phyloP scores from a whole-genome alignment of 2,329 filamentous ascomycete genomes.

The Fusarium sp. region DNA sequence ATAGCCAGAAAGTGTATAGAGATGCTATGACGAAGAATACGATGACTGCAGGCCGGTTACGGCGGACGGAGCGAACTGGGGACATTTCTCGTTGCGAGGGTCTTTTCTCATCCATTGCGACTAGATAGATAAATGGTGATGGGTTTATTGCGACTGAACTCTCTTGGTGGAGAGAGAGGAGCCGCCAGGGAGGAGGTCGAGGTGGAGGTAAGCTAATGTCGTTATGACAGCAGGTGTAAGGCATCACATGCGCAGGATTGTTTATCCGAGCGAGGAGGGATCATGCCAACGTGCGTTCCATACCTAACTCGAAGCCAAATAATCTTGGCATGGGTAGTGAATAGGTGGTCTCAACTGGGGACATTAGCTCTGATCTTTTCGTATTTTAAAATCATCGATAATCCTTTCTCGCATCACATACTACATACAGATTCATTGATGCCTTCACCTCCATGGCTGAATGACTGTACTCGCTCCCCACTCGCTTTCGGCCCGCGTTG shows the following conservation, averaged over 20 bases:
- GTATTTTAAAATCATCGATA: background rate
- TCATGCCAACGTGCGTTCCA: background rate
- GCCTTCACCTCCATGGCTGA: background rate
- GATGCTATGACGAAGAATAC: constrained; percentile 40
- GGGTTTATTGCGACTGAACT: background rate
- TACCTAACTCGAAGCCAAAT: background rate
- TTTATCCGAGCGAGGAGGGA: constrained; percentile 30
- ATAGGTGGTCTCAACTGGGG: background rate
- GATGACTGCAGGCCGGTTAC: constrained; percentile 37
- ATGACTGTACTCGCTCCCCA: background rate
- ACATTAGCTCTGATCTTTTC: background rate
- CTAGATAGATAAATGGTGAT: constrained; percentile 3
- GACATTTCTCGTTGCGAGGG: constrained; percentile 33
- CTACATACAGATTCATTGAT: background rate
- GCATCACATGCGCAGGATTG: constrained; percentile 30
- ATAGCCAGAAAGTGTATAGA: constrained; percentile 42
- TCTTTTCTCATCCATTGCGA: constrained; percentile 47
- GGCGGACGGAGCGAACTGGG: constrained; percentile 37
- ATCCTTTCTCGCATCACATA: background rate
- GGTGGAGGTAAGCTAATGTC: constrained; percentile 25
- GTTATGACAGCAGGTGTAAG: constrained; percentile 26
- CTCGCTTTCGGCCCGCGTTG: constrained; percentile 7
- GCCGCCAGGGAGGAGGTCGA: constrained; percentile 1
- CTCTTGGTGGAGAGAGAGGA: constrained; percentile 7
- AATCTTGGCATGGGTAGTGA: background rate